These are phyloP conservation scores for Phytophthora kernoviae DNA, from an alignment of 352 stramenopile species.

Conservation along the genomic window DNA sequence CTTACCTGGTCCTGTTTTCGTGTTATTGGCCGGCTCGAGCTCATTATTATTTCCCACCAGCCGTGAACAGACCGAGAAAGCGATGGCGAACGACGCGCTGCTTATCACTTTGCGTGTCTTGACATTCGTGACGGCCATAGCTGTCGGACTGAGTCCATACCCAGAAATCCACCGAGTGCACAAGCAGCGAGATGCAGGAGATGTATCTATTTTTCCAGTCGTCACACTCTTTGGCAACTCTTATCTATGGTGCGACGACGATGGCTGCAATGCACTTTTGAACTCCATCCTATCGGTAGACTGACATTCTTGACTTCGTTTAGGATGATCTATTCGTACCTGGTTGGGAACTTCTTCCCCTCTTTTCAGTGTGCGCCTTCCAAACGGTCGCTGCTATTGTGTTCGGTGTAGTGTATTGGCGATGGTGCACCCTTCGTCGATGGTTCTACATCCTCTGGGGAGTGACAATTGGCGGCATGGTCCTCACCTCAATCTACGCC, in stretches of 20 bases:
- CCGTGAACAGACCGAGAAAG: background rate
- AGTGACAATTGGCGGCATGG: constrained; percentile 2
- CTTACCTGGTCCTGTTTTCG: constrained; percentile 17
- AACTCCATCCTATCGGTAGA: too few relatives aligned
- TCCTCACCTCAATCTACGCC: constrained; percentile 27
- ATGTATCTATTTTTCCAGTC: constrained; percentile 31
- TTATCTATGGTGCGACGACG: constrained; percentile 16
- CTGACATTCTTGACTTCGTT: too few relatives aligned
- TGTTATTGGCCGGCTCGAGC: background rate
- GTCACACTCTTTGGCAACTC: constrained; percentile 31
- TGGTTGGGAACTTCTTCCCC: constrained; percentile 34
- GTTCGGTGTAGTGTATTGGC: constrained; percentile 21
- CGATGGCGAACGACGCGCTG: constrained; percentile 6
- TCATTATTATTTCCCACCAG: constrained; percentile 19
- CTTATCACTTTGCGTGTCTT: constrained; percentile 22
- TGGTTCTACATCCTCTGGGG: constrained; percentile 25
- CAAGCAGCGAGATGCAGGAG: constrained; percentile 14
- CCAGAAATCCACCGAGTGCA: constrained; percentile 27
- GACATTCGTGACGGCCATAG: constrained; percentile 28
- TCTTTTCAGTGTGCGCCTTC: constrained; percentile 27
- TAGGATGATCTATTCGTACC: constrained; percentile 33
- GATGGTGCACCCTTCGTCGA: constrained; percentile 17
- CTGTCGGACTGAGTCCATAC: constrained; percentile 20
- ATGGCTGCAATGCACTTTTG: background rate
- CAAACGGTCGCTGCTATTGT: constrained; percentile 19